Evolutionary conservation across 2,329 filamentous ascomycete species (phyloP), one percentile per base, ranked within the genome.

Genomic region (Graphilbum ipis-grandicollis): DNA sequence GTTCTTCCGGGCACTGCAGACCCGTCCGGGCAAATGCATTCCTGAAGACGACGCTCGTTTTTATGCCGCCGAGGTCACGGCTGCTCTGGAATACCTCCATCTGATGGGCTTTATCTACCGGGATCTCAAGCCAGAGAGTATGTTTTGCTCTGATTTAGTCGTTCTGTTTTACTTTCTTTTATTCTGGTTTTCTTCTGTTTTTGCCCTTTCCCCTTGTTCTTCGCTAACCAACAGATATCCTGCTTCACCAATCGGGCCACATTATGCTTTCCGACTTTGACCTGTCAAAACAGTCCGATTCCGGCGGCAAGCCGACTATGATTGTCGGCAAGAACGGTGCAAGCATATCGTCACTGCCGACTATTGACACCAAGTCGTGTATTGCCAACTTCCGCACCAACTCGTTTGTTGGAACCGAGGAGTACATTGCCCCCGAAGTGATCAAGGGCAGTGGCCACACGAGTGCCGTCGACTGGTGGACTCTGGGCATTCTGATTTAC

Each of bases 191-290:
- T 5, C 5, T n/a, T 19, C 9, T 30, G 7, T 35, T 18, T 2
- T 9, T 12, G 15, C 12, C 31, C 6, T 23, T 7, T 28, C 9
- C 26, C 26, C 26, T 9, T 13, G 26, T 18, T 26, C 37, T 26
- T 30, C 21, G 3, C 19, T 33, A 8, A 21, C 17, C 17, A 14
- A 28, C 7, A 94, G 86, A 98, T 50, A 98, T 98, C 46, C 68
- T 98, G 13, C 74, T 98, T 18, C 90, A 98, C 56, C 90, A 98
- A 57, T 96, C 90, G n/a, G 90, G 90, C 14, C 90, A 98, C 57
- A 98, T 98, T 49, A 98, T 98, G 90, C 71, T 98, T 55, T 96
- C 90, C 42, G 90, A 98, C 61, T 98, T 98, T 58, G 90, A 98
- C 58, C 62, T 98, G 43, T 94, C 86, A 9, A 98, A 98, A 59